Evolutionary conservation across 352 stramenopile genomes (phyloP).

Genomic region (Globisporangium nagaii): DNA sequence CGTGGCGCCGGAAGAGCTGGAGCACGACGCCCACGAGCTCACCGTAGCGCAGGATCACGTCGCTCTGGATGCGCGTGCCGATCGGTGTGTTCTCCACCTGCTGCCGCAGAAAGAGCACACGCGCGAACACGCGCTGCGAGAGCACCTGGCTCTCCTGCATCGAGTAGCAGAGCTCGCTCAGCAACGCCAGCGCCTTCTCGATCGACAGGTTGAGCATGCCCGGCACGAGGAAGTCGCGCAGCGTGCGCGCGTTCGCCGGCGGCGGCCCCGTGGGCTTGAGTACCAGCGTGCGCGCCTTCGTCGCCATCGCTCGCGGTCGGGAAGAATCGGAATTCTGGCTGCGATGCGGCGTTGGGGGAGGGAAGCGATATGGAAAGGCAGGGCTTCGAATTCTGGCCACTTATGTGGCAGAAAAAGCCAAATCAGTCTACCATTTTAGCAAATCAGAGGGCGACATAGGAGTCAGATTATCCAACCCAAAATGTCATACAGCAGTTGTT

Average conservation of each 20-base stretch:
- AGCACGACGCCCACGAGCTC: slow-evolving; percentile 5
- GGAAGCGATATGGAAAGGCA: too few relatives aligned
- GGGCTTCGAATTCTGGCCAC: too few relatives aligned
- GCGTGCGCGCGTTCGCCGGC: background rate
- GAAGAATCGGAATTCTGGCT: too few relatives aligned
- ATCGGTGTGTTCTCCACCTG: slow-evolving; percentile 8
- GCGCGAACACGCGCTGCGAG: slow-evolving; percentile 4
- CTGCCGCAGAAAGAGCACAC: background rate
- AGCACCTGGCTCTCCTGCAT: slow-evolving; percentile 11
- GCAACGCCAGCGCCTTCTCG: slow-evolving; percentile 1
- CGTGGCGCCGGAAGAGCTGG: background rate
- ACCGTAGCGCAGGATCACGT: slow-evolving; percentile 7
- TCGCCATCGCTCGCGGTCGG: too few relatives aligned
- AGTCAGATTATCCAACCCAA: too few relatives aligned
- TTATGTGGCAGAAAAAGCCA: too few relatives aligned
- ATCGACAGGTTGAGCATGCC: slow-evolving; percentile 11
- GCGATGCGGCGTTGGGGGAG: too few relatives aligned
- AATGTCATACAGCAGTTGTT: too few relatives aligned
- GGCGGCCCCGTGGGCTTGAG: too few relatives aligned
- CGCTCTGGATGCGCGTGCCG: slow-evolving; percentile 6
- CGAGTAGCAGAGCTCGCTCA: slow-evolving; percentile 1
- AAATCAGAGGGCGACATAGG: too few relatives aligned
- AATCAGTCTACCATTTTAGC: too few relatives aligned
- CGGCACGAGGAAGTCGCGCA: slow-evolving; percentile 9
- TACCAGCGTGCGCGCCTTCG: too few relatives aligned